Base-by-base conservation (phyloP, 2,329 filamentous ascomycete species). In the Neoscytalidium dimidiatum region DNA sequence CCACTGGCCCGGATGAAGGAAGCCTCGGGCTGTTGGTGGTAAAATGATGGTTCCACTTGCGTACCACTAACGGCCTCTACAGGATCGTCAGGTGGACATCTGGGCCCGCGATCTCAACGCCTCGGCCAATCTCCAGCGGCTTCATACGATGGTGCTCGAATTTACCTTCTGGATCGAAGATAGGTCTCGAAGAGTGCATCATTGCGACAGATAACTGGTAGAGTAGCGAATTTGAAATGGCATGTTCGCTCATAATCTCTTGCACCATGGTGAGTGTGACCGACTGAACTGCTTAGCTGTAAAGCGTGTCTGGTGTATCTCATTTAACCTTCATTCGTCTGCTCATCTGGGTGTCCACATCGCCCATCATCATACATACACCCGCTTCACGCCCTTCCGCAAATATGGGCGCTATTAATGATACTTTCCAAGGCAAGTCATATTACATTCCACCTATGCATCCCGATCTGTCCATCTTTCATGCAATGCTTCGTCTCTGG, bases 21-120 rank as follows among this genome's bases (percentile, higher is more conserved):
- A 13, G 21, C 13, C 31, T 49, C 19, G 52, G 61, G 62, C 43
- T 38, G 62, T 51, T 57, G 62, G 17, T 64, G 62, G 52, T 21
- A 28, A 51, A 7, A 19, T 21, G 8, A 23, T 13, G 17, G 35
- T 43, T 41, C 23, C 29, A 13, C 14, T 31, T 31, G n/a, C n/a
- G n/a, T n/a, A 33, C 31, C 52, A 64, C 31, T 44, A 41, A 46
- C 23, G 41, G 62, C 52, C 51, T 19, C 14, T 23, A 29, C 29
- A 17, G 38, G 35, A 19, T 21, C 14, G 21, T 21, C 13, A 9
- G 51, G 38, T 31, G 53, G 26, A 44, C 53, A 31, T 44, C 23
- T 44, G 38, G 53, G 38, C n/a, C 23, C 3, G 41, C 19, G 38
- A n/a, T n/a, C 3, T 23, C 9, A 4, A 26, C 46, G 28, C 21